Conservation (phyloP, 176 grass and related monocot species). For the Cenchrus americanus region DNA sequence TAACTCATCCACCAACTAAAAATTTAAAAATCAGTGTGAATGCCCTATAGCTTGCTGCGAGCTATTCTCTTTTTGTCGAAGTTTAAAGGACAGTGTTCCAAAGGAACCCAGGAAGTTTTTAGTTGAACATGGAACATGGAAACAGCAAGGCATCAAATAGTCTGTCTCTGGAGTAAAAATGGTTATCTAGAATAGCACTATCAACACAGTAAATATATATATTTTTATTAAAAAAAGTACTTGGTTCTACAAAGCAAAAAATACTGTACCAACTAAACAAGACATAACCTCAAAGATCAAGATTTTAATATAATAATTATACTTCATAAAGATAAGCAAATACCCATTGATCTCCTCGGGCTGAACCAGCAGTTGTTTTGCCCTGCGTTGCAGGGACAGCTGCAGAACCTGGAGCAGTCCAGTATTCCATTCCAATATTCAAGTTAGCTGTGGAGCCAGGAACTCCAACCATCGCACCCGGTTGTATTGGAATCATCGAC, state of each 20-base stretch:
- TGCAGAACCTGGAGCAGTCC: conserved; percentile 65
- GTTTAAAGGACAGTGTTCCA: not conserved
- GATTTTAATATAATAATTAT: conserved; percentile 13
- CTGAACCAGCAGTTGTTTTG: conserved; percentile 50
- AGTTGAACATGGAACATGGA: not conserved
- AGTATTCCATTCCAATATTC: conserved; percentile 88
- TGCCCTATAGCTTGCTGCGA: not conserved
- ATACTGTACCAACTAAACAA: conserved; percentile 2
- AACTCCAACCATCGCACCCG: conserved; percentile 59
- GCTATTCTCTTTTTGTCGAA: not conserved
- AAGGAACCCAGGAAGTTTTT: not conserved
- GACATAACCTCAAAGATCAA: conserved; percentile 24
- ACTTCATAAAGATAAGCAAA: conserved; percentile 17
- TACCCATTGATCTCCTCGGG: conserved; percentile 62
- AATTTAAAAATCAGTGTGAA: not conserved
- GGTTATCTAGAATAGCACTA: not conserved
- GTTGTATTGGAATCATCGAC: conserved; percentile 61
- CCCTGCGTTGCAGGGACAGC: conserved; percentile 53
- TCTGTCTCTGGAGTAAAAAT: conserved; percentile 15
- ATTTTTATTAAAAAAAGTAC: not conserved
- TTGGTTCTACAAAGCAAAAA: not conserved
- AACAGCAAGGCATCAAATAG: conserved; percentile 10
- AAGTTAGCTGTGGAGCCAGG: conserved; percentile 72
- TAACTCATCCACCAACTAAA: not conserved
- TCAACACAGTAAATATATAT: not conserved